phyloP scores from a whole-genome alignment of 2,329 filamentous ascomycete genomes.

The Eurotiales sp. region DNA sequence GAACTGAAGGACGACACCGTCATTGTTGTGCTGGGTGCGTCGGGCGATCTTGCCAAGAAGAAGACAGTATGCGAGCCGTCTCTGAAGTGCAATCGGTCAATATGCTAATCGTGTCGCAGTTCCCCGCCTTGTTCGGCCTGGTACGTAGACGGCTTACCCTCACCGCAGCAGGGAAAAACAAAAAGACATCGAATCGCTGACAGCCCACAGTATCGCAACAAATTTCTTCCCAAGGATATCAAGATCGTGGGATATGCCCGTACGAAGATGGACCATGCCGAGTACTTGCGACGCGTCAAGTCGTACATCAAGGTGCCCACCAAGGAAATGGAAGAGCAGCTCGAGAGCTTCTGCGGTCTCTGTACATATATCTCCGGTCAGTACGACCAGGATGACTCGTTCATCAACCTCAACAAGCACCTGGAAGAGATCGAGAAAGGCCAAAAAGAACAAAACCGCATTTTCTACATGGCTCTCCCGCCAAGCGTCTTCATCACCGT shows the following conservation, averaged over 20 bases:
- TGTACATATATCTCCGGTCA: conserved; percentile 96
- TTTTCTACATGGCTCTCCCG: conserved; percentile 99
- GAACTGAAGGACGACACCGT: conserved; percentile 99
- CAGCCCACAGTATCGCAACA: conserved; percentile 79
- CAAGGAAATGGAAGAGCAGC: conserved; percentile 93
- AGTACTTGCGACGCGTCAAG: conserved; percentile 90
- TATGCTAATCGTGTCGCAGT: conserved; percentile 52
- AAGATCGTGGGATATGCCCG: conserved; percentile 97
- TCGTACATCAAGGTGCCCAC: conserved; percentile 99
- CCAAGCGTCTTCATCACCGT: conserved; percentile 98
- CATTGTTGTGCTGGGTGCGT: conserved; percentile 94
- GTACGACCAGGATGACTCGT: conserved; percentile 96
- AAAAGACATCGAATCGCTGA: conserved; percentile 6
- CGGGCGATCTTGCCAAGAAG: conserved; percentile 98
- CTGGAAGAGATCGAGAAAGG: conserved; percentile 80
- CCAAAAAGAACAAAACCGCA: conserved; percentile 76
- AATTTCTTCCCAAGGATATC: conserved; percentile 94
- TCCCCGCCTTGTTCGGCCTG: conserved; percentile 93
- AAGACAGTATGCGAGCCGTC: conserved; percentile 70
- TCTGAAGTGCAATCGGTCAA: not conserved
- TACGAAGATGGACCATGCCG: conserved; percentile 98
- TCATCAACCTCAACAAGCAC: conserved; percentile 79
- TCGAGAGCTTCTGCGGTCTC: conserved; percentile 80
- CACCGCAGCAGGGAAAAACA: not conserved
- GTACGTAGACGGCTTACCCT: conserved; percentile 56